phyloP scores from a whole-genome alignment of 2,329 filamentous ascomycete genomes.

The Phyllachora maydis region DNA sequence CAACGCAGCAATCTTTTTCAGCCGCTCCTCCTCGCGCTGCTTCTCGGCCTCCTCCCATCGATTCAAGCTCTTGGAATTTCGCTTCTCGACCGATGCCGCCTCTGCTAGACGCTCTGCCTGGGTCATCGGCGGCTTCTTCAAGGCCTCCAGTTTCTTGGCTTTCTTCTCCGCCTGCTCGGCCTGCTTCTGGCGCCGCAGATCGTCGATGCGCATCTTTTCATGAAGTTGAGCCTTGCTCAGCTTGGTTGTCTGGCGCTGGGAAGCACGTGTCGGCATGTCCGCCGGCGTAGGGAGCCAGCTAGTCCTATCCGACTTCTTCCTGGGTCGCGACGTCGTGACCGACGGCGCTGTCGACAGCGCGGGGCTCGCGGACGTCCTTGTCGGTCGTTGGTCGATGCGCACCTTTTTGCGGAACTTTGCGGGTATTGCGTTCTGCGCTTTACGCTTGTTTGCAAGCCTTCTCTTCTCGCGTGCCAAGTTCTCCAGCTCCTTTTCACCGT shows the following conservation, averaged over 20 bases:
- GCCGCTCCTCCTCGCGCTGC: constrained; percentile 64
- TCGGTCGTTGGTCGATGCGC: constrained; percentile 39
- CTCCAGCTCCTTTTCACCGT: constrained; percentile 75
- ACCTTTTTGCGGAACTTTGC: constrained; percentile 55
- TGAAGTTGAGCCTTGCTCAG: constrained; percentile 41
- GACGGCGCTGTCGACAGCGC: constrained; percentile 13
- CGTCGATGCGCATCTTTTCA: constrained; percentile 53
- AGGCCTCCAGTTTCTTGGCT: constrained; percentile 48
- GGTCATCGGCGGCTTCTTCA: constrained; percentile 65
- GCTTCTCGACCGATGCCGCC: constrained; percentile 63
- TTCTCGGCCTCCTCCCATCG: constrained; percentile 90
- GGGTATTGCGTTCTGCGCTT: constrained; percentile 54
- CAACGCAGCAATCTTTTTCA: constrained; percentile 66
- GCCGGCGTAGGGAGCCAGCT: constrained; percentile 34
- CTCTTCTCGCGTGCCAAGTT: constrained; percentile 50
- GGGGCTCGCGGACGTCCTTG: constrained; percentile 11
- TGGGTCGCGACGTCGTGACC: constrained; percentile 25
- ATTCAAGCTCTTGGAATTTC: constrained; percentile 78
- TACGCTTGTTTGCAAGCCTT: constrained; percentile 54
- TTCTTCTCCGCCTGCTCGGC: constrained; percentile 45
- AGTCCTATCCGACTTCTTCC: constrained; percentile 37
- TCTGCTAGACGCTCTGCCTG: constrained; percentile 71
- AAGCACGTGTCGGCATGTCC: constrained; percentile 36
- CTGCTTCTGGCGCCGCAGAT: constrained; percentile 50
- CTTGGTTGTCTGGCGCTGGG: constrained; percentile 34